Base-by-base conservation (phyloP, 768 basidiomycete species). In the Boletus barrowsii region DNA sequence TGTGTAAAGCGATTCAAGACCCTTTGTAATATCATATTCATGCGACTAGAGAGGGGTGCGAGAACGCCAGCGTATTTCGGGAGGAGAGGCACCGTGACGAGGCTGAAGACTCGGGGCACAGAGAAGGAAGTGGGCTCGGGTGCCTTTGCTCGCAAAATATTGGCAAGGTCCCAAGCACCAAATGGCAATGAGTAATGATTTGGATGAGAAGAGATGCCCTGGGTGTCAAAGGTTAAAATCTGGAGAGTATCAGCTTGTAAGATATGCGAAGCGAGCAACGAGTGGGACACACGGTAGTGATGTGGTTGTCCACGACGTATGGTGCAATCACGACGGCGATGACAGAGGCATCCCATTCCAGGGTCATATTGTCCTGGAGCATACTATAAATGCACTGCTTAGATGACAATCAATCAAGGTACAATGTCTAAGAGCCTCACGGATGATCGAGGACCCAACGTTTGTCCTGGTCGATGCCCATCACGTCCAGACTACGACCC, bases 151-250 rank as follows among this genome's bases (percentile, higher is more conserved):
- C 44, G 56, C 62, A 62, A 56, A 35, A 47, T 77, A 62, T 60
- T 53, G 35, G 75, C 62, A 20, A 88, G 75, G 49, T 75, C 68
- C 39, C 75, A 66, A 36, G 78, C 80, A 37, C 86, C 88, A 20
- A 71, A 66, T 9, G 79, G 81, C 17, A 94, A 75, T 1, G 92
- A 84, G 57, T 74, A 77, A 70, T 97, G 94, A 66, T 97, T 97
- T 3, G 90, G 90, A 64, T 96, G 94, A 4, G 74, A 75, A n/a
- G 93, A 91, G 14, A 96, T 74, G 3, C 93, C 94, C 3, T 62
- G 60, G 0, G 72, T 54, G 68, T 97, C 94, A 65, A 96, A 97
- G 0, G 93, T 95, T 45, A 97, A 74, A 44, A 96, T 83, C 92
- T 95, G 61, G 29, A 54, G 26, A 33, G 50, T 10, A 36, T 46